Evolutionary conservation across 2,329 filamentous ascomycete genomes (phyloP).

Genomic region (Massarina eburnea): DNA sequence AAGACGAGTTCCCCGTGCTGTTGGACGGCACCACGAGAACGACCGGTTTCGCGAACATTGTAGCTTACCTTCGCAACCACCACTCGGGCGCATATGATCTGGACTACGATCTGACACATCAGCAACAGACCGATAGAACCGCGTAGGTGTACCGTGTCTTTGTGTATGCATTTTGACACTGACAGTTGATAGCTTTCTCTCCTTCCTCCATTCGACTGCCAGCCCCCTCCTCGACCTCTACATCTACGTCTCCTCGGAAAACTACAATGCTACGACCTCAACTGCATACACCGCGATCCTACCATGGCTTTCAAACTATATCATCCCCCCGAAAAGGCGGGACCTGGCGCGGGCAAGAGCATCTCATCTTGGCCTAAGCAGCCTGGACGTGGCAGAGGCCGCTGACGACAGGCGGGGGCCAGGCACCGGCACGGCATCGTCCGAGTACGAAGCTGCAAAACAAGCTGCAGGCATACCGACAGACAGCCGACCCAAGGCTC

Average conservation of each 20-base stretch:
- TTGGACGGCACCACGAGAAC: conserved; percentile 58
- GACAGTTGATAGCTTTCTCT: conserved; percentile 45
- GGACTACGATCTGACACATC: conserved; percentile 29
- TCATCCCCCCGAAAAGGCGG: conserved; percentile 73
- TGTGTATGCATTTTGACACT: neutral
- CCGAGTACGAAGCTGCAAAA: conserved; percentile 42
- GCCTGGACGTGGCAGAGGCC: conserved; percentile 48
- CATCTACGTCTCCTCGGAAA: conserved; percentile 86
- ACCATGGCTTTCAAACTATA: conserved; percentile 86
- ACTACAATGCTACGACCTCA: conserved; percentile 77
- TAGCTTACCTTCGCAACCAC: conserved; percentile 54
- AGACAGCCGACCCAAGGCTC: conserved; percentile 33
- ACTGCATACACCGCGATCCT: conserved; percentile 80
- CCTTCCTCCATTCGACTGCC: conserved; percentile 75
- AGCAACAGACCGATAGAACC: conserved; percentile 47
- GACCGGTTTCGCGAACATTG: conserved; percentile 64
- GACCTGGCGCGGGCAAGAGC: conserved; percentile 70
- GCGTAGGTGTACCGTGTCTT: conserved; percentile 24
- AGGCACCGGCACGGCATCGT: conserved; percentile 31
- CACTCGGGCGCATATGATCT: conserved; percentile 27
- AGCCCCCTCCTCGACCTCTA: conserved; percentile 79
- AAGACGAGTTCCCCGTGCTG: conserved; percentile 61
- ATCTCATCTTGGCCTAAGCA: conserved; percentile 50
- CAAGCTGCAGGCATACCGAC: conserved; percentile 38
- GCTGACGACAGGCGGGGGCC: conserved; percentile 37